Percentiles rank a stretch among this genome's conserved stretches.
These are phyloP conservation scores for Trametes pubescens DNA, from an alignment of 1,284 basidiomycete genomes.

Conservation along the genomic window DNA sequence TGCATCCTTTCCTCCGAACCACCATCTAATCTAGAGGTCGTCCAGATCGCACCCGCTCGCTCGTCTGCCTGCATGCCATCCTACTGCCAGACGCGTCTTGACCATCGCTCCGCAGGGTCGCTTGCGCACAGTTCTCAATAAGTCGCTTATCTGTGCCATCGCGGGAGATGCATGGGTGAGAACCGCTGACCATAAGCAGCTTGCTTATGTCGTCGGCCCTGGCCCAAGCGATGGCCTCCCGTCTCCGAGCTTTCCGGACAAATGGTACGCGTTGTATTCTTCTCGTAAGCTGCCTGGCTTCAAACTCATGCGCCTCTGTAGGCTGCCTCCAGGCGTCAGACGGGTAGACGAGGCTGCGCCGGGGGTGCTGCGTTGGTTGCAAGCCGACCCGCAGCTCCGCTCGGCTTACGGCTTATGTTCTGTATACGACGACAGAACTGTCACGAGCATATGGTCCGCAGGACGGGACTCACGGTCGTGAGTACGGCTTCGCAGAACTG, in stretches of 20 bases:
- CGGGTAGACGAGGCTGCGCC: neutral
- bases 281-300: conserved; percentile 14
- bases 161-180: conserved; percentile 19
- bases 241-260: conserved; percentile 18
- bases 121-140: too few species aligned
- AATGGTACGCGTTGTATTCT: neutral
- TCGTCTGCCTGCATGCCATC: too few species aligned
- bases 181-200: conserved; percentile 11
- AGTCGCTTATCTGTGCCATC: conserved; percentile 20
- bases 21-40: neutral
- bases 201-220: neutral
- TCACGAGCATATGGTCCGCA: neutral
- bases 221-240: too few species aligned
- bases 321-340: neutral
- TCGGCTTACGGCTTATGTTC: neutral
- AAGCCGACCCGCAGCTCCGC: neutral
- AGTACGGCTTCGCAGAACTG: neutral
- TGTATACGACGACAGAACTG: neutral
- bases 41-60: neutral
- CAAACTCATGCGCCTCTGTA: conserved; percentile 1
- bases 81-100: too few species aligned
- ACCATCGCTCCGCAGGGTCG: too few species aligned
- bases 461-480: conserved; percentile 13
- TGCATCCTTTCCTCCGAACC: neutral
- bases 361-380: neutral